Base-by-base conservation (phyloP, 805 yeast species). In the Kazachstania africana region DNA sequence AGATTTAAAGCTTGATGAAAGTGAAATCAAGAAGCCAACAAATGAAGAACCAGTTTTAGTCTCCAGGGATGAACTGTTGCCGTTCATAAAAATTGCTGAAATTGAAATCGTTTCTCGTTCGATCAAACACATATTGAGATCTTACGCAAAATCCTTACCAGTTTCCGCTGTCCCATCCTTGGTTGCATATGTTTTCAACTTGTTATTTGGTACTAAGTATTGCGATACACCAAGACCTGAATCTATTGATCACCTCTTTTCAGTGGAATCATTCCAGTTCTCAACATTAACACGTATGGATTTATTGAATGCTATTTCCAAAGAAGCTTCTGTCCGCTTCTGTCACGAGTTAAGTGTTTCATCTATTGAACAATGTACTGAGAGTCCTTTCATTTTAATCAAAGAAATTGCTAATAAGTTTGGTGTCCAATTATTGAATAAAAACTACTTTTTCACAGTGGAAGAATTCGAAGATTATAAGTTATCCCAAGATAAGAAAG, bases 351-450 rank as follows among this genome's bases (percentile, higher is more conserved):
- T 84, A 26, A 62, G 75, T 1, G 52, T 47, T 0, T 55, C 62
- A 30, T 78, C 83, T 79, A 31, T 55, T 20, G 36, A 42, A 9
- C 44, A 55, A 2, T 40, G 50, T 12, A 37, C 68, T 23, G 53
- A 50, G 18, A 55, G 63, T 3, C 72, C 69, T 31, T 40, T 55
- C 22, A 38, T 52, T 22, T 48, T 79, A 26, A 62, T 83, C 45
- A 75, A 87, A 59, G 80, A 77, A 42, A 65, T 85, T 40, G 75
- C 95, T 8, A 46, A 63, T 33, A 79, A 81, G 57, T 72, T 76
- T 44, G 97, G 97, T 58, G 72, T 88, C 32, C 98, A 91, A 62
- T 78, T 94, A 81, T 59, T 63, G 37, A 63, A 59, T 39, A 57
- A 59, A 38, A 49, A 50, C 16, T 58, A 61, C 37, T 55, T 43